Percentiles rank a stretch among this genome's conserved stretches.
Conservation (phyloP, 805 yeast species). For the Spathaspora girioi region DNA sequence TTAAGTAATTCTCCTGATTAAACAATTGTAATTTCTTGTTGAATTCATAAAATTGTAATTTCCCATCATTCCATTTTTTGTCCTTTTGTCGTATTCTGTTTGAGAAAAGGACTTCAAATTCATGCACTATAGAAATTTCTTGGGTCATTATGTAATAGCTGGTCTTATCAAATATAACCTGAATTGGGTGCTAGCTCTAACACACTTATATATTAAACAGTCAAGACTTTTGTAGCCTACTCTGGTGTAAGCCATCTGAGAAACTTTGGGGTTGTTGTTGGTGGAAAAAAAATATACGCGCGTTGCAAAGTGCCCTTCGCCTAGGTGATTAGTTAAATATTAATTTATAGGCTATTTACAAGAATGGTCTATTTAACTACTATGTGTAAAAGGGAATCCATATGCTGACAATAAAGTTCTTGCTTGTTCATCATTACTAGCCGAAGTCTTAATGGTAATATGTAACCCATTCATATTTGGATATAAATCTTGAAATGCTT, state of each 20-base stretch:
- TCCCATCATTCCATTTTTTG: constrained; percentile 53
- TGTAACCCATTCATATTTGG: constrained; percentile 84
- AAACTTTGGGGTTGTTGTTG: background rate
- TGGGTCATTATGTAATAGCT: constrained; percentile 6
- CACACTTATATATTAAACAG: too few relatives aligned
- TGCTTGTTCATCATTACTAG: constrained; percentile 88
- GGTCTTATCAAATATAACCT: too few relatives aligned
- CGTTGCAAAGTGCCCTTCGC: background rate
- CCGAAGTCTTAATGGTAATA: constrained; percentile 79
- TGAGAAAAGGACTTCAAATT: constrained; percentile 46
- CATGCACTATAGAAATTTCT: constrained; percentile 40
- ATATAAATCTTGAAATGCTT: constrained; percentile 85
- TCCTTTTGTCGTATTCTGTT: constrained; percentile 41
- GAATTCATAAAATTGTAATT: constrained; percentile 40
- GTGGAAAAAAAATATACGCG: background rate
- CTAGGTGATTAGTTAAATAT: too few relatives aligned
- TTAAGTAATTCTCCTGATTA: constrained; percentile 31
- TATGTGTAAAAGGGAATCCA: constrained; percentile 79
- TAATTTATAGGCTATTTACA: constrained; percentile 4
- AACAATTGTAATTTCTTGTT: constrained; percentile 46
- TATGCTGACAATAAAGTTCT: constrained; percentile 76
- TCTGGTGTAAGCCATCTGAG: too few relatives aligned
- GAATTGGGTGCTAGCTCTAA: too few relatives aligned
- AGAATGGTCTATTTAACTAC: constrained; percentile 6
- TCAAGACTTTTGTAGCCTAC: too few relatives aligned